Evolutionary conservation across 352 stramenopile genomes (phyloP), one percentile per base, ranked within the genome.

Genomic region (Phytophthora fragariaefolia): DNA sequence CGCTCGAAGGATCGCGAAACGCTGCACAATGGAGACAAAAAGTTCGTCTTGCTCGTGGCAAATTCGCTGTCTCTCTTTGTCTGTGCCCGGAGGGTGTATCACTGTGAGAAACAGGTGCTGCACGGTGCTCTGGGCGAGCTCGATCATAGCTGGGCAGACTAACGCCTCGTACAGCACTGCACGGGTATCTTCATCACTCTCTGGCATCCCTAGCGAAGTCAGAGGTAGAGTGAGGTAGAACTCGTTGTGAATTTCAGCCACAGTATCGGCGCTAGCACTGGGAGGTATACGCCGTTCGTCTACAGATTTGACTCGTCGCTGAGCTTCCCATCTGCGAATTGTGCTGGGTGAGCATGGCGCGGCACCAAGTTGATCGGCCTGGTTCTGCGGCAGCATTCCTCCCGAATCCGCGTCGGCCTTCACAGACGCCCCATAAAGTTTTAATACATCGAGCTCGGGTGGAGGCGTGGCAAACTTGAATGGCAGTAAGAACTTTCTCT

Each of bases 401-500:
- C 5, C 28, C 15, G 43, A 27, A 15, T 34, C 56, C 12, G 7
- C 24, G 15, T 45, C 28, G 5, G 20, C 32, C 28, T 82, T 82
- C 42, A 15, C 26, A 28, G 23, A 48, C 27, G 80, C 82, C 26
- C 73, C 82, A 36, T 74, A 85, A 2, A 66, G 63, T 4, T 80
- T 69, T n/a, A 87, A 65, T 5, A 87, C 71, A 54, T 90, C 78
- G n/a, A 53, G 51, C 28, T 83, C 60, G 6, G 72, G 50, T 12
- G 68, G 57, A 30, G 45, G 32, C 4, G 43, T 63, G 1, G 75
- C 74, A 15, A 86, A 58, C 45, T 89, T 90, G 48, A 91, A 93
- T 0, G 85, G 85, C 26, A 89, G 61, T 38, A 93, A 34, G 24
- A 87, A 93, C 43, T 82, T 77, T 20, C 70, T 77, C 71, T 91